These are phyloP conservation scores for Leccinum disarticulatum DNA, from an alignment of 768 basidiomycete genomes.

Conservation along the genomic window DNA sequence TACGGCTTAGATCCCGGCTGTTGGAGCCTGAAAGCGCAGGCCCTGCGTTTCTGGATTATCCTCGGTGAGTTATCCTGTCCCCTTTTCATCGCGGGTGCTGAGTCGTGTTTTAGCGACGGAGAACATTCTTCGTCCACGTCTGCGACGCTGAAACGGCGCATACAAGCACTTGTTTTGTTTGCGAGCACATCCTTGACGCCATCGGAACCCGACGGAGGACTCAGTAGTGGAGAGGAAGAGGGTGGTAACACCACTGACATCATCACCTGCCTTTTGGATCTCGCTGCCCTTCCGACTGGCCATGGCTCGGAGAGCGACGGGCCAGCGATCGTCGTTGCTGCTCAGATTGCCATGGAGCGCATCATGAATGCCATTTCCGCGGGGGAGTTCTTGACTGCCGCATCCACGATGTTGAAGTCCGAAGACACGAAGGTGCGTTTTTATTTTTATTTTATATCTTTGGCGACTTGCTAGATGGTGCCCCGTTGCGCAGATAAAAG, in stretches of 20 bases:
- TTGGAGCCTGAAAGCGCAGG: conserved; percentile 36
- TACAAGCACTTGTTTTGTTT: conserved; percentile 67
- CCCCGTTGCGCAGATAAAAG: conserved; percentile 48
- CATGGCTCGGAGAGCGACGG: conserved; percentile 35
- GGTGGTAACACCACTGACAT: conserved; percentile 40
- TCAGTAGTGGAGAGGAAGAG: conserved; percentile 13
- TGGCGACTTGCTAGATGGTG: not conserved
- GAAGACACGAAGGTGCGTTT: conserved; percentile 50
- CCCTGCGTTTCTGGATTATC: conserved; percentile 55
- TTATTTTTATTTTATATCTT: not conserved
- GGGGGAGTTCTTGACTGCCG: conserved; percentile 60
- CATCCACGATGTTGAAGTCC: conserved; percentile 54
- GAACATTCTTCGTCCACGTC: conserved; percentile 50
- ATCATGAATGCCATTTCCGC: conserved; percentile 68
- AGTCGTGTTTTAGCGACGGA: conserved; percentile 47
- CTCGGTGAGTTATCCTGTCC: conserved; percentile 39
- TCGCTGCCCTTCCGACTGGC: conserved; percentile 40
- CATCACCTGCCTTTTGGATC: conserved; percentile 47
- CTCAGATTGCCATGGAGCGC: conserved; percentile 51
- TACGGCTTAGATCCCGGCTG: conserved; percentile 52
- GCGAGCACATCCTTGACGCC: conserved; percentile 51
- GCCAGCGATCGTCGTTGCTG: conserved; percentile 45
- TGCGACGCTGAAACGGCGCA: conserved; percentile 53
- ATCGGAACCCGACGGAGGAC: conserved; percentile 16
- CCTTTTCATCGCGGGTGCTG: not conserved